Conservation (phyloP, 1,284 basidiomycete genomes). For the Ganoderma leucocontextum region DNA sequence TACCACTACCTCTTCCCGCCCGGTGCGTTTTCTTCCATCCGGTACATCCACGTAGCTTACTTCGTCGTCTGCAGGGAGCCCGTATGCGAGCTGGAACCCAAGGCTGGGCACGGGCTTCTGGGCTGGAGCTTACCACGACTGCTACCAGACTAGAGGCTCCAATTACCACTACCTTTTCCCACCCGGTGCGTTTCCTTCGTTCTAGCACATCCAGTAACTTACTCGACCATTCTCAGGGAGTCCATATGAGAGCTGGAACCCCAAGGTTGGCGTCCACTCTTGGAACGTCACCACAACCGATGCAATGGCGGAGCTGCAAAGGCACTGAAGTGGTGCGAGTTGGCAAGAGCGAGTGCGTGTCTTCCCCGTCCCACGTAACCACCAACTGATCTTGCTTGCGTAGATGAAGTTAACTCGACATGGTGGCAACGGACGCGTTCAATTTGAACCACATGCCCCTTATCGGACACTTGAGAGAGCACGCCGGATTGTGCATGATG, state of each 20-base stretch:
- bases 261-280: neutral
- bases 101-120: neutral
- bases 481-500: too few relatives aligned
- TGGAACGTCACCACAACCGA: neutral
- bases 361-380: neutral
- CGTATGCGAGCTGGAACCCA: neutral
- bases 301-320: too few relatives aligned
- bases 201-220: neutral
- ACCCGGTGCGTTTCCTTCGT: neutral
- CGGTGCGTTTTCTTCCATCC: neutral
- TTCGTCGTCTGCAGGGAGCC: neutral
- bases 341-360: neutral
- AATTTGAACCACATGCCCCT: too few relatives aligned
- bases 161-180: neutral
- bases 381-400: neutral
- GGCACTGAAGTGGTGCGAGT: neutral
- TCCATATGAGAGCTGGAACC: neutral
- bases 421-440: too few relatives aligned
- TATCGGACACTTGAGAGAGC: too few relatives aligned
- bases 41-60: neutral
- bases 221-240: neutral
- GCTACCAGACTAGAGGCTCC: neutral
- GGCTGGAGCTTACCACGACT: neutral
- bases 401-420: too few relatives aligned
- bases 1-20: neutral